Conservation (phyloP, 2,329 filamentous ascomycete species). For the Colletotrichum tamarilloi region DNA sequence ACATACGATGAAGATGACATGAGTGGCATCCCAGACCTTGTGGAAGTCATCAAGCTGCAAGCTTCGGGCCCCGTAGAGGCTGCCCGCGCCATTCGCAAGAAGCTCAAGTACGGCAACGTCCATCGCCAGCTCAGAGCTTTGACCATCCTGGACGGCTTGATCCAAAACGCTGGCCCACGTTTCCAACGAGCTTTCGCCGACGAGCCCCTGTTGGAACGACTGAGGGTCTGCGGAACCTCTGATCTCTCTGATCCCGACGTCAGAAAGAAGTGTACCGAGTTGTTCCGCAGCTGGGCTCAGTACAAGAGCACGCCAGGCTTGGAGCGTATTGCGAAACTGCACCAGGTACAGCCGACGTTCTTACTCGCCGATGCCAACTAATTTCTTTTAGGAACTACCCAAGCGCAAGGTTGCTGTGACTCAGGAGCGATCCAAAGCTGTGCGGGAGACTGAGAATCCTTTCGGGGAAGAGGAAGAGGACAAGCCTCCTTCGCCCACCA, state of each 20-base stretch:
- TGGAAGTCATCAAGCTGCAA: constrained; percentile 94
- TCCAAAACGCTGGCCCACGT: constrained; percentile 90
- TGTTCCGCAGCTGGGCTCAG: constrained; percentile 90
- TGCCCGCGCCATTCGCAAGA: constrained; percentile 92
- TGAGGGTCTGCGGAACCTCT: constrained; percentile 88
- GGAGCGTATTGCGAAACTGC: constrained; percentile 81
- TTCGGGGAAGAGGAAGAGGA: constrained; percentile 76
- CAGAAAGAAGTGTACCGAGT: constrained; percentile 85
- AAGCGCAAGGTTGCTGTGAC: constrained; percentile 77
- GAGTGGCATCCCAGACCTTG: constrained; percentile 90
- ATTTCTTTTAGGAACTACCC: constrained; percentile 64
- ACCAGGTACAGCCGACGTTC: constrained; percentile 60
- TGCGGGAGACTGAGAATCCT: constrained; percentile 82
- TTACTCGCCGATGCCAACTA: neutral
- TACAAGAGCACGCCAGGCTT: constrained; percentile 87
- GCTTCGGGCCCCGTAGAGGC: constrained; percentile 87
- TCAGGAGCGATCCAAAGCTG: constrained; percentile 83
- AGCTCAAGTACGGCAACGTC: constrained; percentile 97
- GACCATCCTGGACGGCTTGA: constrained; percentile 89
- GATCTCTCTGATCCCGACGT: constrained; percentile 86
- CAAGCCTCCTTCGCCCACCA: constrained; percentile 43
- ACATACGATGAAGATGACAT: constrained; percentile 91
- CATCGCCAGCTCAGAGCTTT: constrained; percentile 92
- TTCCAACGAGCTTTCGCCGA: constrained; percentile 92
- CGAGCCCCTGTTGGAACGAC: constrained; percentile 89